phyloP scores from a whole-genome alignment of 495 filamentous ascomycete genomes.

The Articulospora tetracladia region DNA sequence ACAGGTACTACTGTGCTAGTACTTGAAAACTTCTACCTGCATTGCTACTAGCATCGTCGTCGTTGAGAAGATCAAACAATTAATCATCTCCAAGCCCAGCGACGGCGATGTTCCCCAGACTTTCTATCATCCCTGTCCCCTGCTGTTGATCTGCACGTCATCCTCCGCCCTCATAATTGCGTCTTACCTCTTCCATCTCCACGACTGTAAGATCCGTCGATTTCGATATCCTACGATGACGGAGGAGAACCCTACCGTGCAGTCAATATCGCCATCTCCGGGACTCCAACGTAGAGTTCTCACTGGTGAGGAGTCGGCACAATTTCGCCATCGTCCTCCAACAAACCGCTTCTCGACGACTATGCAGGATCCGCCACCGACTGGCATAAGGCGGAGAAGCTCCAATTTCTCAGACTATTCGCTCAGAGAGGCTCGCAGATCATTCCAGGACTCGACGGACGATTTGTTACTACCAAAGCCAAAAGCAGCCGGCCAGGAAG shows the following conservation, averaged over 20 bases:
- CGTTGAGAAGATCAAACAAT: too few relatives aligned
- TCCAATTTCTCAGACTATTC: constrained; percentile 72
- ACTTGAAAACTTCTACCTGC: too few relatives aligned
- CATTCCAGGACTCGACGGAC: constrained; percentile 67
- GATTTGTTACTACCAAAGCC: constrained; percentile 66
- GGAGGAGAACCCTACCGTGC: neutral
- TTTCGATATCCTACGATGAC: neutral
- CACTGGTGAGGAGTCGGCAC: constrained; percentile 18
- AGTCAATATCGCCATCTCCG: neutral
- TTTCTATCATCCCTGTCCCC: neutral
- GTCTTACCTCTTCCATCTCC: neutral
- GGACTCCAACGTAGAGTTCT: constrained; percentile 10
- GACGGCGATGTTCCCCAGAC: neutral
- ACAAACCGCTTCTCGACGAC: constrained; percentile 7
- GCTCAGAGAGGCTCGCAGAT: constrained; percentile 60
- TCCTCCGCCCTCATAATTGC: neutral
- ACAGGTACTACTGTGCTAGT: too few relatives aligned
- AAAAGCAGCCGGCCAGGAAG: neutral
- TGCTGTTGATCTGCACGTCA: neutral
- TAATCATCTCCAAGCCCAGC: too few relatives aligned
- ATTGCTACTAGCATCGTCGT: too few relatives aligned
- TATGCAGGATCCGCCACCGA: neutral
- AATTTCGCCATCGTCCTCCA: constrained; percentile 12
- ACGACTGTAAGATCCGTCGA: neutral
- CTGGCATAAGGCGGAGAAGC: constrained; percentile 51